phyloP scores from a whole-genome alignment of 495 filamentous ascomycete species.

The Neurospora sp. region DNA sequence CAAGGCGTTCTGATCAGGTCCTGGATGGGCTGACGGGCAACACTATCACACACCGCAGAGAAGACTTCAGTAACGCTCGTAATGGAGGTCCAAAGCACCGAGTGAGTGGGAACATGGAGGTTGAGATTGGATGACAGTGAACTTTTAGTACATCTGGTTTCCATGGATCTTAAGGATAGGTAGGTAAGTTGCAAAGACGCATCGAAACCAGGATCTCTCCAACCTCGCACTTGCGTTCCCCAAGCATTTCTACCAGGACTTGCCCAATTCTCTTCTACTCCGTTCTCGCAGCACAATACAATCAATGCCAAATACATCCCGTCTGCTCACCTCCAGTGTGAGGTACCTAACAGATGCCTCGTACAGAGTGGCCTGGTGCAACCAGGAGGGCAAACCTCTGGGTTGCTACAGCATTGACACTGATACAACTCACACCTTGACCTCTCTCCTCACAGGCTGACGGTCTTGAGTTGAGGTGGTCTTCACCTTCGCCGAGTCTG shows the following conservation, averaged over 20 bases:
- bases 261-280: not conserved
- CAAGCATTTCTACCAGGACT: not conserved
- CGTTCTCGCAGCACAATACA: not conserved
- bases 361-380: not conserved
- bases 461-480: not conserved
- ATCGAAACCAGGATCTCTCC: not conserved
- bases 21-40: not conserved
- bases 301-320: not conserved
- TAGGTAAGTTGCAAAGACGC: not conserved
- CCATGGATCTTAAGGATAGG: not conserved
- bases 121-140: not conserved
- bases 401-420: not conserved
- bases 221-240: not conserved
- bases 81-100: not conserved
- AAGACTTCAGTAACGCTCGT: not conserved
- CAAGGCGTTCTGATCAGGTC: not conserved
- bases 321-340: not conserved
- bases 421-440: not conserved
- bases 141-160: not conserved
- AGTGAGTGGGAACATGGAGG: not conserved
- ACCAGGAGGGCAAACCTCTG: not conserved
- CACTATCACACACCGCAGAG: not conserved
- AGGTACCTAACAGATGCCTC: not conserved
- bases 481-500: not conserved
- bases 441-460: not conserved